phyloP scores from a whole-genome alignment of 2,329 filamentous ascomycete species.

The Xenosphaeropsis pyriputrescens region DNA sequence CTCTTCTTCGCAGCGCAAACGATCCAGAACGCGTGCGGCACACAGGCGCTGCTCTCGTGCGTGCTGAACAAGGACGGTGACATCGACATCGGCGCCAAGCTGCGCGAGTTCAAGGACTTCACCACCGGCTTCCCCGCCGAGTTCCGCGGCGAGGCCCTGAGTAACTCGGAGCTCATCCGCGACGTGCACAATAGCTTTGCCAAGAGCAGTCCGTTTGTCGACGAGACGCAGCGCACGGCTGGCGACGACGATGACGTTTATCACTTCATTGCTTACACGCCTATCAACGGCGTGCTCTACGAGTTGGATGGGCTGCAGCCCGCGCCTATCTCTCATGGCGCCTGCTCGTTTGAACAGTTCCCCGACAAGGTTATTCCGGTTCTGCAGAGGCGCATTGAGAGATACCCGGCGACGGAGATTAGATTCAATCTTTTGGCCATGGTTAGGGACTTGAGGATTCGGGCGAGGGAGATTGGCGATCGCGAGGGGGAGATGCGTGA shows the following conservation, averaged over 20 bases:
- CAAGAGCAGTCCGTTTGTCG: constrained; percentile 73
- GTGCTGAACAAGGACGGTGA: constrained; percentile 65
- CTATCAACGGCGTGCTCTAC: constrained; percentile 67
- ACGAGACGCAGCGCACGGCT: constrained; percentile 66
- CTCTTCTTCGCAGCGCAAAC: constrained; percentile 95
- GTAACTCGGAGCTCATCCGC: constrained; percentile 46
- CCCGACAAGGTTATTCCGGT: constrained; percentile 75
- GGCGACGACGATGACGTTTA: constrained; percentile 79
- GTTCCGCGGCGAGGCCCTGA: constrained; percentile 54
- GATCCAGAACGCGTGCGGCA: constrained; percentile 97
- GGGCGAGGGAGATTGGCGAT: constrained; percentile 73
- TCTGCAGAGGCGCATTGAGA: constrained; percentile 64
- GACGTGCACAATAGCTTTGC: constrained; percentile 61
- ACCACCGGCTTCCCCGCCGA: constrained; percentile 51
- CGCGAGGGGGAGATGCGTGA: constrained; percentile 63
- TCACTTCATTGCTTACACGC: constrained; percentile 94
- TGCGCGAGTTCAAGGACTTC: constrained; percentile 58
- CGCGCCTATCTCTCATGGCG: constrained; percentile 66
- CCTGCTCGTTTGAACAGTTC: constrained; percentile 44
- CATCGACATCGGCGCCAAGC: constrained; percentile 44
- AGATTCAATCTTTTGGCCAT: constrained; percentile 93
- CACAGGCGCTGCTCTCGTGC: constrained; percentile 84
- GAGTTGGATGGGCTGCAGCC: constrained; percentile 93
- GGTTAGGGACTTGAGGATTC: constrained; percentile 66
- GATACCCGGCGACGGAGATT: constrained; percentile 80